Base-by-base conservation (phyloP, 352 stramenopile genomes). In the Aphanomyces cochlioides region DNA sequence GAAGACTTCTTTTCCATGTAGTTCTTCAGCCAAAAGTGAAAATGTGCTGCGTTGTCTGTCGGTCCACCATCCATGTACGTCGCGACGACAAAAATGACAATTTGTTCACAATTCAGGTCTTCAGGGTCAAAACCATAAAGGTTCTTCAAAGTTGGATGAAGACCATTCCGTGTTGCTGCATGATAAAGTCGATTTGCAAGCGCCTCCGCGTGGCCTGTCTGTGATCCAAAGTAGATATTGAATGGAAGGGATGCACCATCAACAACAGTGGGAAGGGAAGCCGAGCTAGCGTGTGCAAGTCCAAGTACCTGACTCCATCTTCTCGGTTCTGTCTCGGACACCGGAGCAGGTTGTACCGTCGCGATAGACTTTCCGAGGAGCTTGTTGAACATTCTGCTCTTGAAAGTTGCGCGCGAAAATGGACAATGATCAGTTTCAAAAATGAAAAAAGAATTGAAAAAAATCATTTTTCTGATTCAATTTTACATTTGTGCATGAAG, bases 141-240 rank as follows among this genome's bases (percentile, higher is more conserved):
- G 19, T 70, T 50, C 12, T 70, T 61, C 3, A 70, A 15, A 6
- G 12, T 40, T 5, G 50, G 5, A 7, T 7, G 36, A 12, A 61
- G 39, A n/a, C 64, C 64, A 15, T 39, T 8, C 1, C 54, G 21
- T 8, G 2, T 48, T 10, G 64, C 64, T 13, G 64, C 37, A 7
- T 47, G 36, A 7, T 56, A 13, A 6, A 70, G 28, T 37, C 64
- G 47, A 43, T 70, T 70, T 5, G 64, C 64, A 37, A 70, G 28
- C 39, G 64, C 64, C 36, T 70, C 64, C n/a, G 36, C 36, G n/a
- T 50, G 64, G 37, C 64, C 64, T 15, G 64, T 70, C n/a, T 70
- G 64, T 15, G 64, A 70, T 38, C 64, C 64, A 70, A 63, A 70
- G 54, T 70, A 70, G 48, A 70, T 70, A n/a, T 36, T 56, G 13